These are phyloP conservation scores for Myriosclerotinia duriaeana DNA, from an alignment of 2,329 filamentous ascomycete genomes.

Conservation along the genomic window DNA sequence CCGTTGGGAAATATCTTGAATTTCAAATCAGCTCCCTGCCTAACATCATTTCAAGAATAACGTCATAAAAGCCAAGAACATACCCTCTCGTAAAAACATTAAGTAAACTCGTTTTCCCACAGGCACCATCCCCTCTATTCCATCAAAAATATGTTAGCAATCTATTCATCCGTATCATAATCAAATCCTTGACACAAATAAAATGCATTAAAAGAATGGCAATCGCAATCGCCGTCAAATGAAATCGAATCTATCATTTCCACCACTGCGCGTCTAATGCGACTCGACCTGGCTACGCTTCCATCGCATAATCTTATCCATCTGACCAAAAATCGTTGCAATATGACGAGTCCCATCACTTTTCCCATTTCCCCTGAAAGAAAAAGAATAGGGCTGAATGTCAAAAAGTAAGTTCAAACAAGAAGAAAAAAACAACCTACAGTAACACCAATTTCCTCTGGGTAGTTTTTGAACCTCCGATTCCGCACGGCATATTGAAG, in stretches of 20 bases:
- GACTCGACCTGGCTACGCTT: background rate
- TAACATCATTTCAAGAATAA: constrained; percentile 1
- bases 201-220: background rate
- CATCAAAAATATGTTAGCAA: constrained; percentile 25
- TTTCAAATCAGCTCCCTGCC: constrained; percentile 26
- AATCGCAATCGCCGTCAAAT: background rate
- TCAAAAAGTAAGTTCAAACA: background rate
- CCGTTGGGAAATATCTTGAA: constrained; percentile 86
- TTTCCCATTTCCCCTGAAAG: background rate
- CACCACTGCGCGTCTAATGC: constrained; percentile 5
- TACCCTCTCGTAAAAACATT: constrained; percentile 99
- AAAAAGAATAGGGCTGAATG: background rate
- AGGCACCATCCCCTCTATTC: constrained; percentile 85
- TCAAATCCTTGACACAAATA: background rate
- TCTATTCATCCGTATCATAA: constrained; percentile 21
- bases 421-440: constrained; percentile 47
- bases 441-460: constrained; percentile 74
- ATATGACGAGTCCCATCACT: background rate
- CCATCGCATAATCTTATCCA: constrained; percentile 7
- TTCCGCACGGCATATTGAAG: constrained; percentile 39
- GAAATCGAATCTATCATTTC: background rate
- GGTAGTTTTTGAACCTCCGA: constrained; percentile 61
- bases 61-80: constrained; percentile 39
- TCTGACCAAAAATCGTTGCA: constrained; percentile 3
- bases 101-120: constrained; percentile 92